These are phyloP conservation scores for Gossypium stocksii DNA, from an alignment of 345 rosid species.

Conservation along the genomic window DNA sequence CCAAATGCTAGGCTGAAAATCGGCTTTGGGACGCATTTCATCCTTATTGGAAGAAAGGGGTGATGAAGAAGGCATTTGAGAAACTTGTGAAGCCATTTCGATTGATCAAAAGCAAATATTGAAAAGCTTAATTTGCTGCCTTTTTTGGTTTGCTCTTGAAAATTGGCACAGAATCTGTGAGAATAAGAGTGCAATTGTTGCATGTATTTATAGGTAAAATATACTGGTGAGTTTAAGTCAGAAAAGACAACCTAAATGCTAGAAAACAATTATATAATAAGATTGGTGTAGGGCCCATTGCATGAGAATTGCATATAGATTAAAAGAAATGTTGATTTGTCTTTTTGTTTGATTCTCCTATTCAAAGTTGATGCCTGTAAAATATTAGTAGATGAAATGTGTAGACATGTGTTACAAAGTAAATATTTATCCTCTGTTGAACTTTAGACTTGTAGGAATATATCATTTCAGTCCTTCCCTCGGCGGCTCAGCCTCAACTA, in stretches of 20 bases:
- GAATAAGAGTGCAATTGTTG: neutral
- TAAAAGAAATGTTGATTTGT: neutral
- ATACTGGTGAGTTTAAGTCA: neutral
- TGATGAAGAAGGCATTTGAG: neutral
- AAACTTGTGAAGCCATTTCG: neutral
- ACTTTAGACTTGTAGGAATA: no score
- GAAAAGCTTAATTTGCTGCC: neutral
- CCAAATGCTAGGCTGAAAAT: slow-evolving; percentile 8
- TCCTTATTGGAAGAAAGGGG: neutral
- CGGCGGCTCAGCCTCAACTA: no score
- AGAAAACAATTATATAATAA: neutral
- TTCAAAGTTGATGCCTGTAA: neutral
- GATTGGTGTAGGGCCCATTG: neutral
- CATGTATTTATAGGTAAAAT: neutral
- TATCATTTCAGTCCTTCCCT: neutral
- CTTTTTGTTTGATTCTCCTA: neutral
- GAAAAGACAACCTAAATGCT: neutral
- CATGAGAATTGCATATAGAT: neutral
- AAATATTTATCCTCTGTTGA: neutral
- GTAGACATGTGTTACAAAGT: neutral
- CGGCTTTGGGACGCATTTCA: neutral
- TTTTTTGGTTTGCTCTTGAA: neutral
- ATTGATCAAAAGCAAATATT: neutral
- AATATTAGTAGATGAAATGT: neutral
- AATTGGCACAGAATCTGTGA: neutral